These are phyloP conservation scores for Penstemon barbatus DNA, from an alignment of 257 asterid species.

Conservation along the genomic window DNA sequence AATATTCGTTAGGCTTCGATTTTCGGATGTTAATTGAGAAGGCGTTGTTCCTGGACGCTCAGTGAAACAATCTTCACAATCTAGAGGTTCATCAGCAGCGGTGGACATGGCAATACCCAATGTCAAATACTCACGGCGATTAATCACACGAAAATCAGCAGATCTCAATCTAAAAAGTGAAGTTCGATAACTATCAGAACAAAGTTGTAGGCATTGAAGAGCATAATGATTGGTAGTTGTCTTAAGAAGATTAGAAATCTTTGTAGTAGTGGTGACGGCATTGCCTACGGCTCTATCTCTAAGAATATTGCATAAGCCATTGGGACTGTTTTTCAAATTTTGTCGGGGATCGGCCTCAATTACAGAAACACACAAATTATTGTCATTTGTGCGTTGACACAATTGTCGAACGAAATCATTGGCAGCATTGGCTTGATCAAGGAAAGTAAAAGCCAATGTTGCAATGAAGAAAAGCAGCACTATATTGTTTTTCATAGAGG, in stretches of 20 bases:
- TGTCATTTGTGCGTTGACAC: too few relatives aligned
- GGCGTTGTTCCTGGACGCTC: slow-evolving; percentile 8
- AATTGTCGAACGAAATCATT: too few relatives aligned
- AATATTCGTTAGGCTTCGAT: neutral
- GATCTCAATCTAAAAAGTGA: neutral
- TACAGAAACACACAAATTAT: too few relatives aligned
- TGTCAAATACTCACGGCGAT: neutral
- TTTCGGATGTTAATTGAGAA: neutral
- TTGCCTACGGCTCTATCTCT: too few relatives aligned
- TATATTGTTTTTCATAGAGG: too few relatives aligned
- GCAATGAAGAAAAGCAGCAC: too few relatives aligned
- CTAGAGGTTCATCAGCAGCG: neutral
- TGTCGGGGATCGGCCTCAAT: too few relatives aligned
- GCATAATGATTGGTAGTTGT: neutral
- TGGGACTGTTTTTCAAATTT: too few relatives aligned
- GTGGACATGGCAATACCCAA: neutral
- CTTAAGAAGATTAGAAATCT: neutral
- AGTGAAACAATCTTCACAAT: neutral
- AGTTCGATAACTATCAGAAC: neutral
- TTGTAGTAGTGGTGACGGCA: too few relatives aligned
- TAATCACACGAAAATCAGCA: neutral
- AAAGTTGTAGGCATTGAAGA: neutral
- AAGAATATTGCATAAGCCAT: too few relatives aligned
- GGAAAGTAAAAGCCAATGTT: too few relatives aligned
- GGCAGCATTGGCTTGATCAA: too few relatives aligned